Conservation (phyloP, 352 stramenopile species). For the Pythium dissimile region DNA sequence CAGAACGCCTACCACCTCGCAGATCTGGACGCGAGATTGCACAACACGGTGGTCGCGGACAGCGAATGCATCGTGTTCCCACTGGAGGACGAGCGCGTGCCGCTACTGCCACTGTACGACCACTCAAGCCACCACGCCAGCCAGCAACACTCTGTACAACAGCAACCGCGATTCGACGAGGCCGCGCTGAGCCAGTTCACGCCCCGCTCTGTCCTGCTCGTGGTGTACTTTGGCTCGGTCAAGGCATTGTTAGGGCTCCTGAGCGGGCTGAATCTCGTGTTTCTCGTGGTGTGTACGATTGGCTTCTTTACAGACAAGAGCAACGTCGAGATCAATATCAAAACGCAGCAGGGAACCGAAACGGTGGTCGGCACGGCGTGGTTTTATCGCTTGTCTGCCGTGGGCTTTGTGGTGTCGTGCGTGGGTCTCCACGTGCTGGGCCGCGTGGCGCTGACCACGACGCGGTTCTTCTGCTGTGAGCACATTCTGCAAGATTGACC, state of each 20-base stretch:
- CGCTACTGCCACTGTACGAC: slow-evolving; percentile 35
- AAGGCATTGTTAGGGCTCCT: slow-evolving; percentile 31
- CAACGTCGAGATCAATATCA: slow-evolving; percentile 23
- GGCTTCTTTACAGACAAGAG: neutral
- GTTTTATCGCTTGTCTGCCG: neutral
- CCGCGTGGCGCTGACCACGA: slow-evolving; percentile 38
- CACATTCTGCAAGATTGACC: too few relatives aligned
- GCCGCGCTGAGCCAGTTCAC: slow-evolving; percentile 30
- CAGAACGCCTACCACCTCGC: slow-evolving; percentile 17
- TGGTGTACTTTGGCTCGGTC: slow-evolving; percentile 48
- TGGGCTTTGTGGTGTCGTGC: neutral
- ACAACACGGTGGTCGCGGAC: slow-evolving; percentile 8
- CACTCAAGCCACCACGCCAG: too few relatives aligned
- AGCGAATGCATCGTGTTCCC: slow-evolving; percentile 26
- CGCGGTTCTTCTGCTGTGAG: slow-evolving; percentile 63
- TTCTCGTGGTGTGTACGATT: slow-evolving; percentile 26
- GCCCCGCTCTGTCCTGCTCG: slow-evolving; percentile 12
- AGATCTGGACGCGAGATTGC: slow-evolving; percentile 16
- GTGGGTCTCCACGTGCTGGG: slow-evolving; percentile 30
- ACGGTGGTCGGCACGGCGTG: neutral
- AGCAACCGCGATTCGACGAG: slow-evolving; percentile 26
- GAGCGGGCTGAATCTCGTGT: slow-evolving; percentile 24
- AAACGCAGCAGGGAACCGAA: slow-evolving; percentile 9
- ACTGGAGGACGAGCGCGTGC: slow-evolving; percentile 19
- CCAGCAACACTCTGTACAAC: too few relatives aligned